Percentiles rank a stretch among this genome's conserved stretches.
Conservation (phyloP, 2,329 filamentous ascomycete species). For the Periconia digitata region DNA sequence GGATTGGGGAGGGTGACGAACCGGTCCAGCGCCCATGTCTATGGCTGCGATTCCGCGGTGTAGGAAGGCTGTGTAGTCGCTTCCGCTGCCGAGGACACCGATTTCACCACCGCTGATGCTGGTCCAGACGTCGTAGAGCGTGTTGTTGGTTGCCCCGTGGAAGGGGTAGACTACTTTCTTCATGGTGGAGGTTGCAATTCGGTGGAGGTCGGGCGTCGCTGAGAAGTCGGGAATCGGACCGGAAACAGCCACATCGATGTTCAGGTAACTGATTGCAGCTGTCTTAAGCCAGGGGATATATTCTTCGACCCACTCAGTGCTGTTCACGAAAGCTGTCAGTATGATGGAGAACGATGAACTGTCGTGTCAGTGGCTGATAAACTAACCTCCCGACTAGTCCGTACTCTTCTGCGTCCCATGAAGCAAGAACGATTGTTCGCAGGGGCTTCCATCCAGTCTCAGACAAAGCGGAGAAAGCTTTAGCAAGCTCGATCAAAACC, state of each 20-base stretch:
- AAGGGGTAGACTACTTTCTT: slow-evolving; percentile 48
- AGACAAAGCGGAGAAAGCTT: slow-evolving; percentile 51
- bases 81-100: slow-evolving; percentile 49
- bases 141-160: slow-evolving; percentile 40
- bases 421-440: slow-evolving; percentile 51
- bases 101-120: slow-evolving; percentile 41
- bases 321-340: slow-evolving; percentile 26
- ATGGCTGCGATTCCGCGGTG: slow-evolving; percentile 48
- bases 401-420: slow-evolving; percentile 49
- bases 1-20: too few species aligned
- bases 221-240: slow-evolving; percentile 45
- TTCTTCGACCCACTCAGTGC: slow-evolving; percentile 55
- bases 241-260: slow-evolving; percentile 53
- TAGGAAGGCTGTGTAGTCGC: slow-evolving; percentile 52
- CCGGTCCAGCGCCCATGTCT: slow-evolving; percentile 45
- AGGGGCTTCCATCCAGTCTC: slow-evolving; percentile 55
- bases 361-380: not conserved
- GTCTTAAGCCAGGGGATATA: slow-evolving; percentile 51
- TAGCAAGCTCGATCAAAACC: slow-evolving; percentile 53
- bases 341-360: not conserved
- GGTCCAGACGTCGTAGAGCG: slow-evolving; percentile 51
- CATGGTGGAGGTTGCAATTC: slow-evolving; percentile 37
- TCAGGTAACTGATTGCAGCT: slow-evolving; percentile 52
- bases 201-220: slow-evolving; percentile 46
- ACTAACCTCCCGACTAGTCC: slow-evolving; percentile 39